Percentiles rank a stretch among this genome's conserved stretches.
Evolutionary conservation across 2,329 filamentous ascomycete genomes (phyloP).

Genomic region (Xylariaceae sp.): DNA sequence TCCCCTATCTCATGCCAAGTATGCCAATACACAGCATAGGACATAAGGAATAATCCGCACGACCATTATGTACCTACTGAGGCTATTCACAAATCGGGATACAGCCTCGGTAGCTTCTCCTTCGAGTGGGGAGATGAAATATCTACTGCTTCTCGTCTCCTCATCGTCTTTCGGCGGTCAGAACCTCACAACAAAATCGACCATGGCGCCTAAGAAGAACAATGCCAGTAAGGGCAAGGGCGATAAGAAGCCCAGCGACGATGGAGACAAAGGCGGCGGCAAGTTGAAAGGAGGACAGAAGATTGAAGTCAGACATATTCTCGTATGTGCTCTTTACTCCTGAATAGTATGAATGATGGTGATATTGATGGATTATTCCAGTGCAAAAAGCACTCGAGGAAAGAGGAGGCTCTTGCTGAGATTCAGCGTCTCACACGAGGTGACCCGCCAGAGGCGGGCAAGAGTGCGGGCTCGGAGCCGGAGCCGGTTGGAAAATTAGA

Average conservation of each 20-base stretch:
- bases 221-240: slow-evolving; percentile 21
- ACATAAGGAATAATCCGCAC: background rate
- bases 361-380: slow-evolving; percentile 25
- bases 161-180: background rate
- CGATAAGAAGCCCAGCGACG: slow-evolving; percentile 17
- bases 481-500: slow-evolving; percentile 33
- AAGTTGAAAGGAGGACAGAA: slow-evolving; percentile 22
- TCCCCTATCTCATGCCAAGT: background rate
- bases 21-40: background rate
- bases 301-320: slow-evolving; percentile 20
- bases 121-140: background rate
- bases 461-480: slow-evolving; percentile 4
- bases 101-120: background rate
- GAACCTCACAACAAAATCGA: background rate
- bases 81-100: background rate
- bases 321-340: slow-evolving; percentile 12
- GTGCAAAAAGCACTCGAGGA: slow-evolving; percentile 73
- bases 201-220: slow-evolving; percentile 29
- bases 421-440: slow-evolving; percentile 35
- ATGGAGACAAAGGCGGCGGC: slow-evolving; percentile 19
- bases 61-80: background rate
- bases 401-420: slow-evolving; percentile 68
- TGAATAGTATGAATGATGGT: too few relatives aligned
- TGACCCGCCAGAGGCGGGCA: slow-evolving; percentile 12
- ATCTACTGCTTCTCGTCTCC: background rate